Evolutionary conservation across 2,329 filamentous ascomycete genomes (phyloP), one percentile per base, ranked within the genome.

Genomic region (Elsinoe fawcettii): DNA sequence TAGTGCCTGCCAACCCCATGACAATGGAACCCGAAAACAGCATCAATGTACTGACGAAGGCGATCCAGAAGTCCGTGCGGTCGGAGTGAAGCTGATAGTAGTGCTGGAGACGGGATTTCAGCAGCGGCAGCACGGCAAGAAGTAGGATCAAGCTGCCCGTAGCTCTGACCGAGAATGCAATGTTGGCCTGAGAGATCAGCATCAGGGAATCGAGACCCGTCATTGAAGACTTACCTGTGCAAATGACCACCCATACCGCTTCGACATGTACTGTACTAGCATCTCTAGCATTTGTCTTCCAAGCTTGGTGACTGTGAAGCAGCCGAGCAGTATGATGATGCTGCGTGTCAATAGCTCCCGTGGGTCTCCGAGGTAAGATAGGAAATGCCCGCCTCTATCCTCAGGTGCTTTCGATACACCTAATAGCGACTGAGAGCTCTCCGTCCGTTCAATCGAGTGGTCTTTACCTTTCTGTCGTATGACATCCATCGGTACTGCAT

Each of bases 251-350:
- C 51, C 37, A 20, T 23, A 55, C 1, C 51, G 51, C 23, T 23
- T 27, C 6, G 51, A 55, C 8, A 44, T 55, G 51, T 55, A 55
- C 20, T 55, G 51, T n/a, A 55, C 51, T 14, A 55, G 51, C 51
- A 55, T 44, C 20, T 55, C 51, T 11, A 55, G 51, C 51, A 55
- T 30, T 25, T 25, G 51, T 25, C 51, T 32, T 23, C 34, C 34
- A 6, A 41, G 18, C 18, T 43, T 55, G 37, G 25, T 39, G 7
- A 44, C n/a, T 7, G 36, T 22, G 16, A 55, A 55, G 39, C 34
- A 41, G 36, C 18, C 20, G 18, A 49, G 44, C 7, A 49, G 44
- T 18, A 20, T 22, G 22, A 49, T n/a, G 16, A 49, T 27, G 16
- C 22, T n/a, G 5, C 44, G 5, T n/a, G 14, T 20, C n/a, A 41